Conservation (phyloP, 495 filamentous ascomycete genomes). For the Amniculicola lignicola region DNA sequence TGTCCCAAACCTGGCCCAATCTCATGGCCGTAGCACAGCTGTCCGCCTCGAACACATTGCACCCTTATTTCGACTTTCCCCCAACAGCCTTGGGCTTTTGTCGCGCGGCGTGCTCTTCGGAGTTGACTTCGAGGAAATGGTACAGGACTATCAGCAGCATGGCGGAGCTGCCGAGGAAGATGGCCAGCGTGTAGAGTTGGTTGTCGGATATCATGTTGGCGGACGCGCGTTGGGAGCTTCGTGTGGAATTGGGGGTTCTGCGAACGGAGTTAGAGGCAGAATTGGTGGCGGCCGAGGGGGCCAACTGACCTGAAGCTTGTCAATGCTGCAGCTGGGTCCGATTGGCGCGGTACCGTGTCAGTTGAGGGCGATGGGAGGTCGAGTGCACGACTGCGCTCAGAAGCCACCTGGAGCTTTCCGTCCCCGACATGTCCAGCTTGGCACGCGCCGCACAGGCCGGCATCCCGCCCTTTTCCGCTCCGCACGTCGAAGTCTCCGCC, state of each 20-base stretch:
- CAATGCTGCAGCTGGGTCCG: background rate
- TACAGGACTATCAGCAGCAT: conserved; percentile 95
- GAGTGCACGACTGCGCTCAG: background rate
- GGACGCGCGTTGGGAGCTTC: conserved; percentile 12
- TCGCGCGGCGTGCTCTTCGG: conserved; percentile 52
- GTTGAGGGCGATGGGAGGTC: no score
- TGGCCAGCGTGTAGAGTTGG: conserved; percentile 62
- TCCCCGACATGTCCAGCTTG: background rate
- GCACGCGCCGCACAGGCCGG: conserved; percentile 8
- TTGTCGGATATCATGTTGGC: conserved; percentile 49
- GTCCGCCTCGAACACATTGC: no score
- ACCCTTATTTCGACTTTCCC: conserved; percentile 19
- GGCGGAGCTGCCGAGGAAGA: conserved; percentile 85
- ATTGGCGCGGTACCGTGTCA: background rate
- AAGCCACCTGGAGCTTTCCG: conserved; percentile 32
- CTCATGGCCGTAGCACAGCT: no score
- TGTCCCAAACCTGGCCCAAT: no score
- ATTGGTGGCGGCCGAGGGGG: background rate
- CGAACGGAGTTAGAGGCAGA: background rate
- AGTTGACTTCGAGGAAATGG: conserved; percentile 96
- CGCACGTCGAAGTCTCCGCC: conserved; percentile 17
- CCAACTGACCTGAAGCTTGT: background rate
- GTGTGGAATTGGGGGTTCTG: background rate
- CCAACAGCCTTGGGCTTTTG: conserved; percentile 32
- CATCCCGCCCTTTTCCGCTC: conserved; percentile 7